Conservation (phyloP, 2,329 filamentous ascomycete species). For the Fusarium albosuccineum region DNA sequence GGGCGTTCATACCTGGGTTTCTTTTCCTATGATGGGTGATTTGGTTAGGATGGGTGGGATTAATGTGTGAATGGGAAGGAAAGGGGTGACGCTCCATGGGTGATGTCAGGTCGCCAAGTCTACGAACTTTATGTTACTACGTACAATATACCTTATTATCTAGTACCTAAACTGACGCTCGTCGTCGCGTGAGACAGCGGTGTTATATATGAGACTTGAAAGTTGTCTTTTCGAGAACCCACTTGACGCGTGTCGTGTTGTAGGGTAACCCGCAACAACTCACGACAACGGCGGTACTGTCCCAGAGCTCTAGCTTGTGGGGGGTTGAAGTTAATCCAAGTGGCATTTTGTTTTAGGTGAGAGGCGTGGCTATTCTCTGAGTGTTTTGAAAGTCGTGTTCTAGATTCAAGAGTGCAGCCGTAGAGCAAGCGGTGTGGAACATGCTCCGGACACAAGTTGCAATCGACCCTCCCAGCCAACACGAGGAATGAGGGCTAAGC, state of each 20-base stretch:
- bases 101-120: conserved; percentile 35
- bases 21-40: conserved; percentile 4
- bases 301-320: not conserved
- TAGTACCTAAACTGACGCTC: too few species aligned
- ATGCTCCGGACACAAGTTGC: conserved; percentile 7
- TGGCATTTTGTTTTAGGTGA: conserved; percentile 14
- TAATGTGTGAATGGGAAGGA: conserved; percentile 18
- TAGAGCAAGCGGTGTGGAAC: not conserved
- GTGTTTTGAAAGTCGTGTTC: not conserved
- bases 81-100: conserved; percentile 22
- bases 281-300: not conserved
- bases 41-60: conserved; percentile 16
- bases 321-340: not conserved
- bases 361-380: not conserved
- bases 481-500: not conserved
- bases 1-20: conserved; percentile 18
- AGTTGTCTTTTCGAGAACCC: too few species aligned
- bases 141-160: conserved; percentile 29
- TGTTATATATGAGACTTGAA: too few species aligned
- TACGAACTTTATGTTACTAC: conserved; percentile 30
- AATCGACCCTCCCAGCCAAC: not conserved
- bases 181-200: too few species aligned
- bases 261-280: not conserved
- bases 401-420: not conserved
- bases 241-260: not conserved